These are phyloP conservation scores for Xylaria sp. DNA, from an alignment of 2,329 filamentous ascomycete species.

Conservation along the genomic window DNA sequence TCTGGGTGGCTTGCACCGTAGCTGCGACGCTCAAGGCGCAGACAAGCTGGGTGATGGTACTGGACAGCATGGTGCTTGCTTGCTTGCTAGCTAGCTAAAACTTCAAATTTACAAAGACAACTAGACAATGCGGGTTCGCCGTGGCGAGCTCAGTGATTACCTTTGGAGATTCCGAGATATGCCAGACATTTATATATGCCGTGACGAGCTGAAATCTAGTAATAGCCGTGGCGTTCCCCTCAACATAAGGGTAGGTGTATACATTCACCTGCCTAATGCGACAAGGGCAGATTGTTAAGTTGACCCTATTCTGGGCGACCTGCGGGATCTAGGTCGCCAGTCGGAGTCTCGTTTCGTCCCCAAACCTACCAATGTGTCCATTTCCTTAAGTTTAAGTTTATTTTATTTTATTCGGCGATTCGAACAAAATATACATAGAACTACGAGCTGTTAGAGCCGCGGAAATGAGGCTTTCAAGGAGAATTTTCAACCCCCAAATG, in stretches of 20 bases:
- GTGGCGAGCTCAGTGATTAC: not conserved
- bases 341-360: not conserved
- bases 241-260: not conserved
- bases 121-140: not conserved
- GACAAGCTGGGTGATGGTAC: slow-evolving; percentile 24
- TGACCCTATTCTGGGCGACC: not conserved
- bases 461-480: not conserved
- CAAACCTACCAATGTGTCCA: not conserved
- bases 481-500: not conserved
- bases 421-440: not conserved
- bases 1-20: slow-evolving; percentile 49
- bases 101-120: not conserved
- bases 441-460: not conserved
- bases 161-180: not conserved
- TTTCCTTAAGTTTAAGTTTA: no score
- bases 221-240: slow-evolving; percentile 1
- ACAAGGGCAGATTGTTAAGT: slow-evolving; percentile 8
- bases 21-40: slow-evolving; percentile 45
- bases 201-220: not conserved
- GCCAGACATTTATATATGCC: slow-evolving; percentile 8
- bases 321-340: not conserved
- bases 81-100: not conserved
- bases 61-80: slow-evolving; percentile 31
- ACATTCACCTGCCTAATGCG: slow-evolving; percentile 33
- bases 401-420: slow-evolving; percentile 1